Evolutionary conservation across 2,329 filamentous ascomycete species (phyloP), one percentile per base, ranked within the genome.

Genomic region (Claviceps maximensis): DNA sequence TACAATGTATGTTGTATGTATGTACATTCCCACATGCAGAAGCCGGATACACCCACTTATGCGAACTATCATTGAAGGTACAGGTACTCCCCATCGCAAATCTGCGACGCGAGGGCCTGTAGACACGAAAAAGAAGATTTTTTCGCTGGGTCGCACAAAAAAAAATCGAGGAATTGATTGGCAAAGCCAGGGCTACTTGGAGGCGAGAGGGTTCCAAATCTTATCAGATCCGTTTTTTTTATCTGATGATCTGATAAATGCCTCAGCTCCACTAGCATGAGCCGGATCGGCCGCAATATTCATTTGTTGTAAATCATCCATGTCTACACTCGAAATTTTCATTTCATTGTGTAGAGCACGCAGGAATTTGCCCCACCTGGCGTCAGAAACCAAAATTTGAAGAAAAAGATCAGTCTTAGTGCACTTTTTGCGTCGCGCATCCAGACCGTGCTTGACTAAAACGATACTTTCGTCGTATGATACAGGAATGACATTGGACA

Each of bases 241-340:
- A 77, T 76, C 74, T 73, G 74, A 77, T 77, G 66, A 76, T 75
- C 73, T 72, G 73, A 75, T 76, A 73, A 70, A 44, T 67, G 65
- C 65, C 69, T 70, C 69, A 67, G 63, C 64, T 60, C 64, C 66
- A 66, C 64, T 52, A 49, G 45, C 2, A 2, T 31, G 49, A 47
- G n/a, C 25, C 19, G 6, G 42, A 23, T 25, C 27, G 27, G 9
- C 23, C 23, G 27, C 7, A 12, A 29, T 27, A n/a, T 15, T 17
- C 36, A 29, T 41, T 31, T 31, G n/a, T 19, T 21, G 36, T 12
- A 49, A 7, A 29, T 25, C 33, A n/a, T 49, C 10, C 48, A n/a
- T 21, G n/a, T 19, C 38, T 31, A 12, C 21, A 33, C 7, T 42
- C 23, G 13, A 23, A 41, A 50, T 13, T 50, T 29, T 49, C n/a